These are phyloP conservation scores for Pelargonium cotyledonis DNA, from an alignment of 441 rosid genomes.

Conservation along the genomic window DNA sequence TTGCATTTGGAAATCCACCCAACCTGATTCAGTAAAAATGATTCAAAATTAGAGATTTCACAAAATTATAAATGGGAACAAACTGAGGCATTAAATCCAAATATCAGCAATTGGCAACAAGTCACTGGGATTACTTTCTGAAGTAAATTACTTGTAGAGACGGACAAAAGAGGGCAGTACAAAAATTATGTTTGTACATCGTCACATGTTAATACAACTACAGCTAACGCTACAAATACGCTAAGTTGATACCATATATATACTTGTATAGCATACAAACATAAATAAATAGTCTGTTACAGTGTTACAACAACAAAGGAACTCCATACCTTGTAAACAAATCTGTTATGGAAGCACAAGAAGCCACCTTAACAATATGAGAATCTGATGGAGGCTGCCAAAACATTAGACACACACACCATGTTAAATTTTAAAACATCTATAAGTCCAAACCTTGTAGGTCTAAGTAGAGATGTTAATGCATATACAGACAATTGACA, in stretches of 20 bases:
- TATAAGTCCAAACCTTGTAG: neutral
- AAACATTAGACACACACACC: constrained; percentile 21
- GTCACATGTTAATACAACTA: neutral
- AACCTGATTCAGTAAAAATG: constrained; percentile 37
- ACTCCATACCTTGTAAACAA: constrained; percentile 53
- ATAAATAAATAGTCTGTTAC: neutral
- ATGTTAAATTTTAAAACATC: neutral
- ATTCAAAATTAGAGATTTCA: constrained; percentile 6
- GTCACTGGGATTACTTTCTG: neutral
- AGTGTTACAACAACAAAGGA: neutral
- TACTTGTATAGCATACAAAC: too few relatives aligned
- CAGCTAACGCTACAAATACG: neutral
- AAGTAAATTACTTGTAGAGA: neutral
- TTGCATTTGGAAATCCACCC: constrained; percentile 54
- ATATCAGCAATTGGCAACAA: neutral
- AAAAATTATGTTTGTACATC: neutral
- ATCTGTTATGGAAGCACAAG: constrained; percentile 60
- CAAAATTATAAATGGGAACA: neutral
- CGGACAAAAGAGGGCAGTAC: neutral
- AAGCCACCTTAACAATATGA: constrained; percentile 74
- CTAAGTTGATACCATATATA: too few relatives aligned
- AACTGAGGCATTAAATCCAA: neutral
- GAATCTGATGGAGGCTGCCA: constrained; percentile 54
- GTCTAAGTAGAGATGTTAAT: neutral
- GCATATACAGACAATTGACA: neutral